Conservation (phyloP, 768 basidiomycete genomes). For the Tulasnella sp. region DNA sequence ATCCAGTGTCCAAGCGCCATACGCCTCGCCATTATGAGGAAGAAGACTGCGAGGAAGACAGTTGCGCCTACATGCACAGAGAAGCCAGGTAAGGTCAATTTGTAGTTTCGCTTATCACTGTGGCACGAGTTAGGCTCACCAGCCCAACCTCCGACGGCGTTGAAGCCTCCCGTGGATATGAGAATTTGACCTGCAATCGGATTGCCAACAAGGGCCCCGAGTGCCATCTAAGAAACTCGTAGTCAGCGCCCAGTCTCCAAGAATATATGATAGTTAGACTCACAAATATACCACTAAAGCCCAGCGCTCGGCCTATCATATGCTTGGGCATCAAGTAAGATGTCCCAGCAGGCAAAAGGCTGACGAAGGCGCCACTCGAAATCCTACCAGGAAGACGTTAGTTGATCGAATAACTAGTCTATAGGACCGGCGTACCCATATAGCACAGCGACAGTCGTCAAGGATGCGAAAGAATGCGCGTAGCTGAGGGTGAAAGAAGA, state of each 20-base stretch:
- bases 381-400: slow-evolving; percentile 31
- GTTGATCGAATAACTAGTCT: not conserved
- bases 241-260: not conserved
- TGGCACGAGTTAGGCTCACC: not conserved
- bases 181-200: slow-evolving; percentile 18
- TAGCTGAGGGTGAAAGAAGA: not conserved
- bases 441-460: slow-evolving; percentile 44
- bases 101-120: not conserved
- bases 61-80: not conserved
- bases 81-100: not conserved
- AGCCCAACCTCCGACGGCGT: slow-evolving; percentile 12
- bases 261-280: not conserved
- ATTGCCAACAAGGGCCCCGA: slow-evolving; percentile 15
- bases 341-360: slow-evolving; percentile 14
- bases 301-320: slow-evolving; percentile 14
- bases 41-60: not conserved
- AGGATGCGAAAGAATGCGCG: slow-evolving; percentile 27
- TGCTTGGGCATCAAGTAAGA: slow-evolving; percentile 11
- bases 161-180: slow-evolving; percentile 1
- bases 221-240: slow-evolving; percentile 1
- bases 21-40: not conserved
- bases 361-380: slow-evolving; percentile 44
- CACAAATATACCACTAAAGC: slow-evolving; percentile 13
- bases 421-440: slow-evolving; percentile 42
- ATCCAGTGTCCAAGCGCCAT: slow-evolving; percentile 4